Percentiles rank a stretch among this genome's conserved stretches.
phyloP scores from a whole-genome alignment of 371 early-diverging fungal species.

The Capillidium rhysosporum region DNA sequence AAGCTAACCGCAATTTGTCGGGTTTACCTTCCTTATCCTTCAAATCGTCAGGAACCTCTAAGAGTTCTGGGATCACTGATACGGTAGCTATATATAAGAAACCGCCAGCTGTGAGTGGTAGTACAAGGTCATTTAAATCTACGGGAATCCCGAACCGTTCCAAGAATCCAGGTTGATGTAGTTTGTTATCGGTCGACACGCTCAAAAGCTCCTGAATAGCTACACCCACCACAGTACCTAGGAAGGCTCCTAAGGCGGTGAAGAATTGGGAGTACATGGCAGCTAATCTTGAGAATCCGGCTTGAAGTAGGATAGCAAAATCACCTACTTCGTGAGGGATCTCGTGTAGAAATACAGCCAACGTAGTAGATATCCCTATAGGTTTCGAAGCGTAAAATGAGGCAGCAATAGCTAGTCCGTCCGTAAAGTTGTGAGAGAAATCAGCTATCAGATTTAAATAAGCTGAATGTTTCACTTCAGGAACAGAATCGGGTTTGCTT shows the following conservation, averaged over 20 bases:
- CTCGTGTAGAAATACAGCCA: conserved; percentile 86
- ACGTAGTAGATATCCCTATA: conserved; percentile 65
- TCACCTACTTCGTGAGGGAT: conserved; percentile 86
- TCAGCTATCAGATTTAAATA: conserved; percentile 73
- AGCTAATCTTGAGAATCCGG: conserved; percentile 50
- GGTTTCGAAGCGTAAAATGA: conserved; percentile 68
- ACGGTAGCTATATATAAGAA: conserved; percentile 78
- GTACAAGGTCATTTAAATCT: conserved; percentile 39
- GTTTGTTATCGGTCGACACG: not conserved
- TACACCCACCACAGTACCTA: conserved; percentile 63
- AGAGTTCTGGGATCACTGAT: conserved; percentile 66
- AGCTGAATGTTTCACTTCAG: conserved; percentile 39
- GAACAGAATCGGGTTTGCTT: not conserved
- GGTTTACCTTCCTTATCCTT: conserved; percentile 21
- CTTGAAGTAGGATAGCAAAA: conserved; percentile 71
- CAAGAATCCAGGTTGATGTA: not conserved
- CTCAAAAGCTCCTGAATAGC: conserved; percentile 38
- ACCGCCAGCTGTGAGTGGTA: conserved; percentile 77
- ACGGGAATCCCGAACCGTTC: not conserved
- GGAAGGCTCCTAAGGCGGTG: conserved; percentile 59
- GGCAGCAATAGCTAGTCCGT: conserved; percentile 80
- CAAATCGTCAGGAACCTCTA: conserved; percentile 33
- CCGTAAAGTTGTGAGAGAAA: conserved; percentile 79
- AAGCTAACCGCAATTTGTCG: not conserved
- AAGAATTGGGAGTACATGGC: conserved; percentile 72